Evolutionary conservation across 495 filamentous ascomycete species (phyloP).

Genomic region (Hamigera avellanea): DNA sequence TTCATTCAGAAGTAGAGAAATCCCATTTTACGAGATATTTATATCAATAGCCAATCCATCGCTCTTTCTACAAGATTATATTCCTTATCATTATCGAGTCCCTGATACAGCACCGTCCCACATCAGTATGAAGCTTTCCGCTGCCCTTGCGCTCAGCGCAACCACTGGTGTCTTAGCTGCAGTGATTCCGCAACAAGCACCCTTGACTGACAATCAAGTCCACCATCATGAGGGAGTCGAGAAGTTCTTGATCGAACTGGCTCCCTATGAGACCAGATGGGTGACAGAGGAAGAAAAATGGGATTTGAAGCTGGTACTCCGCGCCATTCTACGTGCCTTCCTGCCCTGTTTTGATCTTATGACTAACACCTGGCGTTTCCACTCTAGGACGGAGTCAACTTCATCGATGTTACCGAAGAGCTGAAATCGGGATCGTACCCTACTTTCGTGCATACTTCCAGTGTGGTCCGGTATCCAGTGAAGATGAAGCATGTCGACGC

Average conservation of each 20-base stretch:
- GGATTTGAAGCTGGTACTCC: conserved; percentile 65
- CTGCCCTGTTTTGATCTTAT: background rate
- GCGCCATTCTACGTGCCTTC: conserved; percentile 10
- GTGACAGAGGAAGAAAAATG: conserved; percentile 94
- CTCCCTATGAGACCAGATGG: conserved; percentile 72
- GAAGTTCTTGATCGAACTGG: conserved; percentile 73
- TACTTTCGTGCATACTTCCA: conserved; percentile 15
- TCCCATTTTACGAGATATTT: too few species aligned
- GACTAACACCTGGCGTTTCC: conserved; percentile 4
- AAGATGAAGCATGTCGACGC: conserved; percentile 54
- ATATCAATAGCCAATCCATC: too few species aligned
- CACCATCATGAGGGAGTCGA: conserved; percentile 24
- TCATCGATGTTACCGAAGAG: conserved; percentile 86
- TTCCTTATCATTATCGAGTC: background rate
- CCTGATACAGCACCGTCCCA: background rate
- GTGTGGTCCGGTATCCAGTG: conserved; percentile 47
- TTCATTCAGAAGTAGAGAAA: too few species aligned
- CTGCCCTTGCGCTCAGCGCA: conserved; percentile 21
- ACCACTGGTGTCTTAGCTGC: conserved; percentile 17
- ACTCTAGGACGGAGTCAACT: conserved; percentile 64
- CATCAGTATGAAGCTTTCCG: conserved; percentile 19
- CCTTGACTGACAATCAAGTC: conserved; percentile 19
- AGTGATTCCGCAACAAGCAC: conserved; percentile 27
- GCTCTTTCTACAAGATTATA: background rate
- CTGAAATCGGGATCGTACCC: conserved; percentile 23